Evolutionary conservation across 2,329 filamentous ascomycete species (phyloP).

Genomic region (Neophaeococcomyces aloes): DNA sequence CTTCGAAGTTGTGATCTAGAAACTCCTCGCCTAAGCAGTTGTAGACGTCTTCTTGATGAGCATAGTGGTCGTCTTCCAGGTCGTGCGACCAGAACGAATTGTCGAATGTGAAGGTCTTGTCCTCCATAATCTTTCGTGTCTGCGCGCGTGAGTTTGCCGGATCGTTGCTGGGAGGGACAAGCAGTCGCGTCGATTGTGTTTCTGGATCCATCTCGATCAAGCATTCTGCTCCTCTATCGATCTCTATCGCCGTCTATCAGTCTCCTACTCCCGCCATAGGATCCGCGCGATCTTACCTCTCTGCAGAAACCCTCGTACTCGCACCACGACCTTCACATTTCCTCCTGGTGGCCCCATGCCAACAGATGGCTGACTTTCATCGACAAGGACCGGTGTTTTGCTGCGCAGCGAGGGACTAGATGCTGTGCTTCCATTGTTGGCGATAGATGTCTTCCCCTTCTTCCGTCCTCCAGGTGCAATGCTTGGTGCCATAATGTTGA

Average conservation of each 20-base stretch:
- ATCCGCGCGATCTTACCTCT: slow-evolving; percentile 48
- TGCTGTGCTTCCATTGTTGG: slow-evolving; percentile 32
- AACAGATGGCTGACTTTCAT: slow-evolving; percentile 30
- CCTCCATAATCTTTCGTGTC: slow-evolving; percentile 65
- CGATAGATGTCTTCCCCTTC: slow-evolving; percentile 7
- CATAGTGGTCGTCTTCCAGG: slow-evolving; percentile 69
- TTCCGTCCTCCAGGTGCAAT: slow-evolving; percentile 4
- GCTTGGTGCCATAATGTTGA: slow-evolving; percentile 17
- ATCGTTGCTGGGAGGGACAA: slow-evolving; percentile 52
- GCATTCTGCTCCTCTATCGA: slow-evolving; percentile 69
- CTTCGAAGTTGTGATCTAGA: slow-evolving; percentile 97
- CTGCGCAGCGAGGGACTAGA: slow-evolving; percentile 70
- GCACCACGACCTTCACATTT: slow-evolving; percentile 73
- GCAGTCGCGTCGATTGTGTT: slow-evolving; percentile 73
- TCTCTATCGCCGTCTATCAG: slow-evolving; percentile 47
- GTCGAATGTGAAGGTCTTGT: slow-evolving; percentile 91
- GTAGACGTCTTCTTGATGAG: slow-evolving; percentile 86
- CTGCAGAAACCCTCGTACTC: slow-evolving; percentile 67
- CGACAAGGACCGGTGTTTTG: slow-evolving; percentile 54
- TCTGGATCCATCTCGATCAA: slow-evolving; percentile 84
- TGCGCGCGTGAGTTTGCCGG: slow-evolving; percentile 44
- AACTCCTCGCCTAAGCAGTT: slow-evolving; percentile 91
- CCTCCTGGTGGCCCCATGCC: slow-evolving; percentile 49
- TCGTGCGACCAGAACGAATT: slow-evolving; percentile 97
- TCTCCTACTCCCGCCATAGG: slow-evolving; percentile 15